Conservation (phyloP, 139 green algal genomes). For the Micromonas pusilla region DNA sequence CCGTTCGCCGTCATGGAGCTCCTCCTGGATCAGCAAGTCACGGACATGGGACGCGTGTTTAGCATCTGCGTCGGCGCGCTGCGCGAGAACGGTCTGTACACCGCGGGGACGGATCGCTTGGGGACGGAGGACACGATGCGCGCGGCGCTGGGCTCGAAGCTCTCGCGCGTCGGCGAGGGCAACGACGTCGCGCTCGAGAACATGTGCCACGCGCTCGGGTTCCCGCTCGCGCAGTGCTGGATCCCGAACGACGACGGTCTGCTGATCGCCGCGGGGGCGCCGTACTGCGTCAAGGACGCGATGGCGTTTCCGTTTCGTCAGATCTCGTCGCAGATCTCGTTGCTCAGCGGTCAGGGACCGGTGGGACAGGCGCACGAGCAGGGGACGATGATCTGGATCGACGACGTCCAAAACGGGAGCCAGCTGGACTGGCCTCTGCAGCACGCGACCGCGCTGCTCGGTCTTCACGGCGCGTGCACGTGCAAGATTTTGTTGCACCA, state of each 20-base stretch:
- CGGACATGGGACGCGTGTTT: neutral
- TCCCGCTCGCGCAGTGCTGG: conserved; percentile 17
- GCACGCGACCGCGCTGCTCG: conserved; percentile 1
- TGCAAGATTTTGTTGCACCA: neutral
- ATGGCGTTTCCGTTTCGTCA: neutral
- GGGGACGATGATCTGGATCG: conserved; percentile 9
- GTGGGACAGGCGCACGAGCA: neutral
- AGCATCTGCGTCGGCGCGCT: neutral
- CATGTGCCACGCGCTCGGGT: neutral
- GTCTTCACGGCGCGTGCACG: neutral
- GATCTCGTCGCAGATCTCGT: conserved; percentile 3
- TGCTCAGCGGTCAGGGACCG: neutral
- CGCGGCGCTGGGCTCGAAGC: neutral
- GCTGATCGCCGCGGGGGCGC: conserved; percentile 1
- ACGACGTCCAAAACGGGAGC: neutral
- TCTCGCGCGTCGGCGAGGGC: neutral
- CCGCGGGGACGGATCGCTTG: neutral
- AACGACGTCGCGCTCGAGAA: neutral
- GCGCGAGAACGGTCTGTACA: neutral
- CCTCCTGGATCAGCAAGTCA: neutral
- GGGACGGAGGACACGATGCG: neutral
- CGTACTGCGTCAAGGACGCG: neutral
- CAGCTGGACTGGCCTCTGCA: neutral
- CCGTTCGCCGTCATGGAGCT: conserved; percentile 6
- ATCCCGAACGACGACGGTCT: neutral